Base-by-base conservation (phyloP, 225 moss, liverwort and hornwort genomes). In the Pseudoscleropodium purum region DNA sequence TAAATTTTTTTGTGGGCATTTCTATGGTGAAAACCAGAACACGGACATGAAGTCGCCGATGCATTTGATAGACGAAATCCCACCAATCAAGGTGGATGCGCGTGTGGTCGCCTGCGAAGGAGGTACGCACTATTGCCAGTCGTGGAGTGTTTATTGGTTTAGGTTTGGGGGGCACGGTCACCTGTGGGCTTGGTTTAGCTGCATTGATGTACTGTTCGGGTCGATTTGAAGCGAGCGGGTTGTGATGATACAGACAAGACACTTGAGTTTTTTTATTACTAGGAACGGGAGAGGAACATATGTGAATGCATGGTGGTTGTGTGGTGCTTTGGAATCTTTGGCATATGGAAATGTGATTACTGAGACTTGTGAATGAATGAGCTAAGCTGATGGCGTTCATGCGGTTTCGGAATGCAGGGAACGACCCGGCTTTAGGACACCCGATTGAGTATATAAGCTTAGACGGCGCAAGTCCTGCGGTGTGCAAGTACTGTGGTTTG, bases 21-120 rank as follows among this genome's bases (percentile, higher is more conserved):
- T 69, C 23, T 60, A 39, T 54, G 63, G 43, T 74, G 81, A 64
- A 60, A 63, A 73, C 15, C 91, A 94, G 94, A 95, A 92, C 75
- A 94, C 91, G 51, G 91, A 92, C 11, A 95, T 91, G 91, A 96
- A 95, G 95, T 93, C 97, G 34, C 99, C 99, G 49, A 94, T 95
- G 95, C 96, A 97, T 65, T 90, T 99, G 81, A 97, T 99, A 81
- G 85, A 77, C 56, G 96, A 97, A 84, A 95, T 99, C 21, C 89
- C 95, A 15, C 96, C 97, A 45, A 93, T 99, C 90, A 95, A 94
- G 85, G 96, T 97, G 25, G 91, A 94, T 59, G 95, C 92, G 26
- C 96, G 96, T 18, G 92, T 99, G 11, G 96, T 91, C 18, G 97
- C 99, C 36, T 99, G 99, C 67, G 99, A 99, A 92, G 99, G 99